Base-by-base conservation (phyloP, 164 flowering plant species). In the Umbilicus rupestris region DNA sequence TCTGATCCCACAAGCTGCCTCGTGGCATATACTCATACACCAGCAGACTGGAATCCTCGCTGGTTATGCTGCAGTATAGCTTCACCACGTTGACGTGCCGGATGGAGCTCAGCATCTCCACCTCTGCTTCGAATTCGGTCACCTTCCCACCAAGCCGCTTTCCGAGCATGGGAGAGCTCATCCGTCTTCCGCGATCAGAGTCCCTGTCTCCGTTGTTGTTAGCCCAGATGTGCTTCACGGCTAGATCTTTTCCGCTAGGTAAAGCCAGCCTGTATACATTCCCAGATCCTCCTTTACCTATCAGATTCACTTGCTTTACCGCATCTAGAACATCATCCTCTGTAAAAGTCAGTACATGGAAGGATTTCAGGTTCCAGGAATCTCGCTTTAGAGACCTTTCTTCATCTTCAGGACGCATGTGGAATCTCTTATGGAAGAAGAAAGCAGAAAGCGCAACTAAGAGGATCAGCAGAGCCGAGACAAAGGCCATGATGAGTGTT, bases 21-120 rank as follows among this genome's bases (percentile, higher is more conserved):
- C 84, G 81, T 0, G 86, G 85, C 65, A 90, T 17, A 73, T 81
- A 87, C 77, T 90, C 93, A 52, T 87, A 90, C 12, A 90, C 96
- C 59, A 90, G 73, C 62, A 87, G 74, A 59, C 73, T 72, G 22
- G 86, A 81, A 59, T 85, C 90, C 73, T 86, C 93, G 52, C 85
- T 85, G 0, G 85, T 80, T 50, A 89, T 80, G 83, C 92, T 87
- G 49, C 90, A 84, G 41, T 77, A 89, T 12, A 89, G 70, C 66
- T 87, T 85, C 75, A 90, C 96, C 68, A 90, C 93, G 63, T 90
- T 87, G 58, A 87, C 84, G 55, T 90, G 96, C 64, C 89, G 78
- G 0, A 90, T 66, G 0, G 85, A 78, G 71, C 93, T 87, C 74
- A 90, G 63, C 8, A 88, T 72, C 19, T 73, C 82, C 57, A 87